Evolutionary conservation across 176 grass and related monocot genomes (phyloP), one percentile per base, ranked within the genome.

Genomic region (Aegilops umbellulata): DNA sequence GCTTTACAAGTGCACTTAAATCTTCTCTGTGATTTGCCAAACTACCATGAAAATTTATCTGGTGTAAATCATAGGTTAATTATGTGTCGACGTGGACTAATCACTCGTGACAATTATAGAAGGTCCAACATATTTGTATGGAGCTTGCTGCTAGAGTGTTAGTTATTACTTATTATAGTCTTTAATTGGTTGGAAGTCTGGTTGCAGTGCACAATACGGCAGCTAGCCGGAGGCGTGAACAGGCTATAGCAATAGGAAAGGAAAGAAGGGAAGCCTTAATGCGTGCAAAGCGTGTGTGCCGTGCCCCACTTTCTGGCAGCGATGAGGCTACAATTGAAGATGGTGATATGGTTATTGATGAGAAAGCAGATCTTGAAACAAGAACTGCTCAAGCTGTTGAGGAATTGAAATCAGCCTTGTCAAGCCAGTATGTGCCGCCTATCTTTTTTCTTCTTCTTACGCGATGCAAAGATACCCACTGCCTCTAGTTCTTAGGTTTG

Each of bases 201-300:
- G 23, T 88, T 86, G 35, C 87, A 99, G 94, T 96, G 60, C 92
- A 76, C 80, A 92, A 38, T 66, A 79, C 75, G 57, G 69, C 94
- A 60, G 88, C 88, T 67, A 90, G 88, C 70, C 84, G 87, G 82
- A 89, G 97, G 82, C 63, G 94, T 61, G 88, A 99, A 65, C 90
- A 96, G 24, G 97, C 92, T 76, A 41, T 96, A 80, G 85, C 92
- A 61, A 83, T 99, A 38, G 92, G 94, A 66, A 99, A 95, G 85
- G 97, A 99, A 91, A 96, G 90, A 90, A 92, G 97, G 58, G 94
- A 99, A 81, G 88, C 94, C n/a, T 91, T 99, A 72, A 96, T 99
- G 82, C 92, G 97, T 63, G 84, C 97, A 69, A 99, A 99, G 83
- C 93, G 97, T 76, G 85, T 99, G 32, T 99, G 94, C 77, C 90